Base-by-base conservation (phyloP, 768 basidiomycete species). In the Agaricus blazei region DNA sequence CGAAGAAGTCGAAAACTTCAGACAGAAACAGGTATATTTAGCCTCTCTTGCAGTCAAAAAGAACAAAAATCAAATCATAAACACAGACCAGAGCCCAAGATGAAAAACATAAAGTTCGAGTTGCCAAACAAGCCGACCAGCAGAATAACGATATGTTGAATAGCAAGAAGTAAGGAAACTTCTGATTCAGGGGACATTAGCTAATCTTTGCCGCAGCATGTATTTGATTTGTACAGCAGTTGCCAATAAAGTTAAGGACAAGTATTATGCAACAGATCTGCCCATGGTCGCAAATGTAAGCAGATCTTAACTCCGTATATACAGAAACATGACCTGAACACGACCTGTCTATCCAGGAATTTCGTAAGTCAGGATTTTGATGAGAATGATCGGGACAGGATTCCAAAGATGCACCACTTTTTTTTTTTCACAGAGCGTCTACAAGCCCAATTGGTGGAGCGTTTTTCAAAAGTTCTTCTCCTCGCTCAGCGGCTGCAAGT, bases 91-190 rank as follows among this genome's bases (percentile, higher is more conserved):
- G 85, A 55, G 79, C 81, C 42, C 74, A 74, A 40, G 88, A 90
- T 62, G 90, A 93, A 64, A 82, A 78, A 45, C 89, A 91, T 56
- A 84, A 87, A 31, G 88, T 87, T 52, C 80, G 88, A 34, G 81
- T 78, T 3, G 84, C 83, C 19, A 84, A 80, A 65, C 89, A 91
- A 62, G 81, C 81, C 43, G 89, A 90, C 59, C 84, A 88, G 61
- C 88, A 90, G 61, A 79, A 79, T 51, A 75, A 76, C 34, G 87
- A 91, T 40, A 92, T 93, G 90, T 68, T 83, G 42, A 87, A 85
- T 60, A 80, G 82, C 68, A 93, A 92, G 74, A 93, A 92, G 90
- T 91, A 57, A 31, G 72, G 56, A 38, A 34, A 24, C 14, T n/a
- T 9, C 41, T 31, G 45, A 19, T 27, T 34, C 9, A 6, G 52